Conservation (phyloP, 495 filamentous ascomycete genomes). For the Penicillium waksmanii region DNA sequence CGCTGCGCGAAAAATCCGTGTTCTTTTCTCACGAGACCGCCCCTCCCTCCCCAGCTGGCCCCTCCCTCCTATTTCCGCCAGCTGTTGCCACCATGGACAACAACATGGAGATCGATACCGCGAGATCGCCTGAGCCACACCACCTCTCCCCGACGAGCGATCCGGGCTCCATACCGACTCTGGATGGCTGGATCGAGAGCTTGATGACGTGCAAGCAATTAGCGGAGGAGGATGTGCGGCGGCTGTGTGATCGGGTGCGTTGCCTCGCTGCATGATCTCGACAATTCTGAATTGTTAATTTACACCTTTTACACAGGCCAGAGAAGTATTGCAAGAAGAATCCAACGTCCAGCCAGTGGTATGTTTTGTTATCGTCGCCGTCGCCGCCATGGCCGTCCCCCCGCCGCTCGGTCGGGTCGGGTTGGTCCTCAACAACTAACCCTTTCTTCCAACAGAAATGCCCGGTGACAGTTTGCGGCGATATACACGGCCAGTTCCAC, state of each 20-base stretch:
- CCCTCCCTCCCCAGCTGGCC: constrained; percentile 40
- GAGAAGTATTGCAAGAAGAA: constrained; percentile 95
- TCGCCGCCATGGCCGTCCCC: not conserved
- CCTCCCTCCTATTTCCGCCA: constrained; percentile 34
- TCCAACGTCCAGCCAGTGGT: constrained; percentile 99
- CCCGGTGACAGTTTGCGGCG: constrained; percentile 89
- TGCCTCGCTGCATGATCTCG: not conserved
- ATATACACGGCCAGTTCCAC: constrained; percentile 94
- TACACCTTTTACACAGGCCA: constrained; percentile 60
- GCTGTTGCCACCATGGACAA: constrained; percentile 74
- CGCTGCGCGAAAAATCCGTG: constrained; percentile 23
- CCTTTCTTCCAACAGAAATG: constrained; percentile 68
- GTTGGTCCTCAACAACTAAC: constrained; percentile 15
- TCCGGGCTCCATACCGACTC: constrained; percentile 83
- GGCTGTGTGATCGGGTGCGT: constrained; percentile 94
- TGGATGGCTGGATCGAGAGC: constrained; percentile 98
- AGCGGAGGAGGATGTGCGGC: constrained; percentile 90
- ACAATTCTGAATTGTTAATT: constrained; percentile 24
- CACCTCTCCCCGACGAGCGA: constrained; percentile 73
- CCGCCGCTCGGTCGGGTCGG: constrained; percentile 21
- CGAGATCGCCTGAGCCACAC: constrained; percentile 82
- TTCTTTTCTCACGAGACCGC: constrained; percentile 47
- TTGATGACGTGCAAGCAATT: constrained; percentile 99
- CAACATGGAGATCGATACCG: constrained; percentile 91
- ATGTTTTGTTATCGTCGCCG: constrained; percentile 48